Base-by-base conservation (phyloP, 2,329 filamentous ascomycete genomes). In the Cladophialophora chaetospira region DNA sequence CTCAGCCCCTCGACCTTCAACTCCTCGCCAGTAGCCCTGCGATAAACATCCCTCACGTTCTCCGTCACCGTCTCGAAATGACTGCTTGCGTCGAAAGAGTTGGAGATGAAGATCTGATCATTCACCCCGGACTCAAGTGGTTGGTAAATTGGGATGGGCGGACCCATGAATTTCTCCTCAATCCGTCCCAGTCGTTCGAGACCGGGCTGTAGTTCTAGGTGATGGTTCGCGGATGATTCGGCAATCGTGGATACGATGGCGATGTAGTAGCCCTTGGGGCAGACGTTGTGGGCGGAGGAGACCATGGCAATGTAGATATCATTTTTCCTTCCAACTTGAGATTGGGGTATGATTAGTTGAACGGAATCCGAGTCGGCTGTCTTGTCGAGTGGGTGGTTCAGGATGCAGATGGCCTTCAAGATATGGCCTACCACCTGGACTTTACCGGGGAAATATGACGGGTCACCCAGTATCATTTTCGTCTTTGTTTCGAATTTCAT, bases 241-340 rank as follows among this genome's bases (percentile, higher is more conserved):
- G 94, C 91, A 70, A 99, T 97, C 58, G 94, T 99, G 45, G 91
- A 96, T 64, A 99, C 93, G 60, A 97, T 99, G 68, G 94, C 94
- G 67, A 99, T 91, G 81, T 95, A 99, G 84, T 97, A 97, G 60
- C 93, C 93, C 83, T 96, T 96, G 69, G 95, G 94, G 79, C 93
- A 97, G 67, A 99, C 95, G 69, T 96, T 97, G 80, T 99, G 95
- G 33, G 92, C 90, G 35, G 90, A 91, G 1, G 92, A 97, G 58
- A 99, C 91, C 73, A 94, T 89, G 55, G 94, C 93, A 71, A 99
- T 88, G 82, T 99, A 99, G 70, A 99, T 92, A 71, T 97, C 94
- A 72, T 99, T 89, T 83, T 96, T 96, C 69, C 94, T 88, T 72
- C 91, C 92, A 66, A 97, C 90, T 76, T 99, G 94, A 50, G 90